A percentile compares a stretch with the other conserved stretches of the same genome.
Conservation (phyloP, 306 rosid genomes). For the Gleditsia sinensis region DNA sequence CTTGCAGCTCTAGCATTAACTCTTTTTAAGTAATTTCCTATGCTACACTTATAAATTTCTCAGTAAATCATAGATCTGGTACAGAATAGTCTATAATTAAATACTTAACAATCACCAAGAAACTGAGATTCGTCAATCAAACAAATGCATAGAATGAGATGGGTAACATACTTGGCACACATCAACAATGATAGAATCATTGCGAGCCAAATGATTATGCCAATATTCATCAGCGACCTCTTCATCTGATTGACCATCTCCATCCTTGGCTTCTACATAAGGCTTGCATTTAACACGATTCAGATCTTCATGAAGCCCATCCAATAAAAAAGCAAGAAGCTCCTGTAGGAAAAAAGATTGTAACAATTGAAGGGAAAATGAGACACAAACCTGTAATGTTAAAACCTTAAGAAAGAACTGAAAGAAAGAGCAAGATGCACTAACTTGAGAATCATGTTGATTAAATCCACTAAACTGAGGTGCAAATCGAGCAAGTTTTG, state of each 20-base stretch:
- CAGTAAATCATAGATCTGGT: slow-evolving; percentile 22
- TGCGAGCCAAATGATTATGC: slow-evolving; percentile 95
- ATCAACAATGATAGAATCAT: slow-evolving; percentile 95
- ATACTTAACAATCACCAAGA: slow-evolving; percentile 19
- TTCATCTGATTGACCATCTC: slow-evolving; percentile 74
- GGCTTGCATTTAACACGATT: slow-evolving; percentile 98
- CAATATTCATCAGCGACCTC: slow-evolving; percentile 97
- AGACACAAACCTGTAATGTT: slow-evolving; percentile 27
- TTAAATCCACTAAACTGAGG: slow-evolving; percentile 98
- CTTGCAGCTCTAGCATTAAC: slow-evolving; percentile 5
- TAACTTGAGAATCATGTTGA: slow-evolving; percentile 99
- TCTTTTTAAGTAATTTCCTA: slow-evolving; percentile 10
- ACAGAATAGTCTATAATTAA: neutral
- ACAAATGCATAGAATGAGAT: slow-evolving; percentile 29
- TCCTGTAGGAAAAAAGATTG: slow-evolving; percentile 56
- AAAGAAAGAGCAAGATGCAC: slow-evolving; percentile 49
- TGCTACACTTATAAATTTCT: slow-evolving; percentile 18
- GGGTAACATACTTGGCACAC: slow-evolving; percentile 88
- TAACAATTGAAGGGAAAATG: slow-evolving; percentile 27
- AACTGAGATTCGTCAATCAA: slow-evolving; percentile 14
- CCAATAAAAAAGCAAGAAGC: slow-evolving; percentile 95
- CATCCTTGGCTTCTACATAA: slow-evolving; percentile 89
- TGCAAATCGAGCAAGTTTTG: slow-evolving; percentile 95
- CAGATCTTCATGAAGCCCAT: slow-evolving; percentile 98
- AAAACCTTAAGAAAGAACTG: slow-evolving; percentile 19